Evolutionary conservation across 257 asterid species (phyloP), one percentile per base, ranked within the genome.

Genomic region (Galeopsis tetrahit): DNA sequence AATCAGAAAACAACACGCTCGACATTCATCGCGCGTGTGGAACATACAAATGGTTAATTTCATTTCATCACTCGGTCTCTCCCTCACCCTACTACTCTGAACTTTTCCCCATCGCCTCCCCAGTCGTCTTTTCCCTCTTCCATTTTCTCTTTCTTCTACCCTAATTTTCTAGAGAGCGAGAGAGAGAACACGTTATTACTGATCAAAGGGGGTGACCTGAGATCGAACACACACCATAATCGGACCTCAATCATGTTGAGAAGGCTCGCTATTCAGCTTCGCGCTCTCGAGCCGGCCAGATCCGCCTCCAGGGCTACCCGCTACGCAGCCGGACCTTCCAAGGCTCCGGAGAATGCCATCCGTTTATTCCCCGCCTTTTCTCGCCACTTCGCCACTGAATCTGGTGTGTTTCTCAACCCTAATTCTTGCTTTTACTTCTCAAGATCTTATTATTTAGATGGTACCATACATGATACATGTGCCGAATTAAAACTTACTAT

Each of bases 211-310:
- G 87, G 83, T 74, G 77, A 86, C 88, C 97, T 82, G 87, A 80
- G 91, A 90, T 71, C 89, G 6, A 78, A 35, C 35, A 28, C 35
- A 44, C 77, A 69, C 76, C 79, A 75, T 69, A 70, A 74, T 75
- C 65, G 76, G 75, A 64, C 77, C 73, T 32, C 32, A 84, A 89
- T 53, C 84, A 94, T 91, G 99, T 92, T 87, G 82, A 87, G 97
- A 79, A 83, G 99, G 69, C 85, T 88, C 66, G 81, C 82, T 34
- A 63, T 82, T 68, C 93, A 81, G 64, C 85, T 85, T 64, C 90
- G 84, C 51, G 52, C 83, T 73, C 66, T 84, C 49, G 70, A 81
- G 42, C 79, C 82, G 58, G 35, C 76, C 78, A 92, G 88, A 85
- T 83, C 97, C 82, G 77, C 85, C 46, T 60, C 81, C 5, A 82